These are phyloP conservation scores for Colletotrichum sp. DNA, from an alignment of 2,329 filamentous ascomycete species.

Conservation along the genomic window DNA sequence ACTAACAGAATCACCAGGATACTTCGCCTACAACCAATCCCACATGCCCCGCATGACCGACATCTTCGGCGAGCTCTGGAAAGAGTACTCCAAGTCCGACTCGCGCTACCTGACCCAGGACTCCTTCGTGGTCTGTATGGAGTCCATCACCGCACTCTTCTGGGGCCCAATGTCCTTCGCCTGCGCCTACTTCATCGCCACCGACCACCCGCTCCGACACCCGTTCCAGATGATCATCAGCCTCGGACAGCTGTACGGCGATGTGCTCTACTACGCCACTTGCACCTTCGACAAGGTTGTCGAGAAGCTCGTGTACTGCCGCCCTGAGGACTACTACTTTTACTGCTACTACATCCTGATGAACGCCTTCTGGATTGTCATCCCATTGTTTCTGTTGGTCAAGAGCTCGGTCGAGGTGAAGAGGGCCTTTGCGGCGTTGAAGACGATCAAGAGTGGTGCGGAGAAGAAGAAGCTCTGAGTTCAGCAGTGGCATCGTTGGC, in stretches of 20 bases:
- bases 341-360: constrained; percentile 58
- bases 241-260: constrained; percentile 56
- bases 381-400: constrained; percentile 42
- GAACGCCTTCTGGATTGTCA: constrained; percentile 60
- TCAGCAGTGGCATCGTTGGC: not conserved
- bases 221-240: constrained; percentile 53
- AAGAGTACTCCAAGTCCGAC: constrained; percentile 63
- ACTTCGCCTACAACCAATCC: constrained; percentile 51
- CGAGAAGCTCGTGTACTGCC: constrained; percentile 47
- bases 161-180: constrained; percentile 61
- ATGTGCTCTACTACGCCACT: constrained; percentile 57
- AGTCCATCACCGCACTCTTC: constrained; percentile 55
- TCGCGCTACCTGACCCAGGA: constrained; percentile 60
- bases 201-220: constrained; percentile 50
- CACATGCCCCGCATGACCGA: constrained; percentile 43
- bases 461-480: not conserved
- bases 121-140: constrained; percentile 61
- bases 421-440: constrained; percentile 30
- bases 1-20: constrained; percentile 39
- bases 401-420: constrained; percentile 30
- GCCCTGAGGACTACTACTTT: constrained; percentile 58
- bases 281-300: constrained; percentile 46
- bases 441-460: constrained; percentile 16
- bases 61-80: constrained; percentile 61
- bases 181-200: constrained; percentile 48